phyloP scores from a whole-genome alignment of 2,329 filamentous ascomycete species.

The Pseudogymnoascus destructans region DNA sequence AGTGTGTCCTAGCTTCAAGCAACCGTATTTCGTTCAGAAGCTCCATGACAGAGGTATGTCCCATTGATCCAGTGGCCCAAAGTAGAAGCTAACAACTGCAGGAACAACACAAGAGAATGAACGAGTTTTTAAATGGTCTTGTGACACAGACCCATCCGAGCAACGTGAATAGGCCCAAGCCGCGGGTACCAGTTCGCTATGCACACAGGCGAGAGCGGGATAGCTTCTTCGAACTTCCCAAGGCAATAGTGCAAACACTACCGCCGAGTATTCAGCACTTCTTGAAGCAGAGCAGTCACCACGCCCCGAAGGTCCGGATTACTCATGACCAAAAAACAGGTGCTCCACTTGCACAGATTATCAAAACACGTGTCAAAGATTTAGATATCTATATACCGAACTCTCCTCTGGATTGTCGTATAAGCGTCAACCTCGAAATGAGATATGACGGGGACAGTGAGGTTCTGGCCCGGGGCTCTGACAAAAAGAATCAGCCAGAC shows the following conservation, averaged over 20 bases:
- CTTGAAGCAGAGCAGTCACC: slow-evolving; percentile 30
- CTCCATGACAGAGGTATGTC: slow-evolving; percentile 73
- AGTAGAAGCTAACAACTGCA: slow-evolving; percentile 26
- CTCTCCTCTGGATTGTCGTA: slow-evolving; percentile 72
- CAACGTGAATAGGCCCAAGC: slow-evolving; percentile 27
- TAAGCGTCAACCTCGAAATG: slow-evolving; percentile 93
- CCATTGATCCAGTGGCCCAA: background rate
- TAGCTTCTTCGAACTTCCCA: slow-evolving; percentile 65
- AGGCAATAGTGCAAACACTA: slow-evolving; percentile 43
- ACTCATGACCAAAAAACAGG: slow-evolving; percentile 63
- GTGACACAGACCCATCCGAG: slow-evolving; percentile 46
- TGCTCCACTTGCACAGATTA: slow-evolving; percentile 64
- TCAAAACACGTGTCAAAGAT: slow-evolving; percentile 81
- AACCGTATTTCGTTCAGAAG: slow-evolving; percentile 62
- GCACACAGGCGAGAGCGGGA: slow-evolving; percentile 73
- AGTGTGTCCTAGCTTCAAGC: slow-evolving; percentile 53
- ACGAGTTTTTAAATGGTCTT: slow-evolving; percentile 66
- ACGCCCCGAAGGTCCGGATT: slow-evolving; percentile 47
- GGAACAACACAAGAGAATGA: slow-evolving; percentile 71
- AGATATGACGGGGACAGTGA: slow-evolving; percentile 59
- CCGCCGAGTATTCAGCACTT: slow-evolving; percentile 46
- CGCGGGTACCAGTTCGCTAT: slow-evolving; percentile 59
- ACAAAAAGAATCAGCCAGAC: slow-evolving; percentile 33
- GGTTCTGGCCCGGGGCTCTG: slow-evolving; percentile 27
- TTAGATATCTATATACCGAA: slow-evolving; percentile 74